Base-by-base conservation (phyloP, 306 rosid species). In the Quercus agrifolia region DNA sequence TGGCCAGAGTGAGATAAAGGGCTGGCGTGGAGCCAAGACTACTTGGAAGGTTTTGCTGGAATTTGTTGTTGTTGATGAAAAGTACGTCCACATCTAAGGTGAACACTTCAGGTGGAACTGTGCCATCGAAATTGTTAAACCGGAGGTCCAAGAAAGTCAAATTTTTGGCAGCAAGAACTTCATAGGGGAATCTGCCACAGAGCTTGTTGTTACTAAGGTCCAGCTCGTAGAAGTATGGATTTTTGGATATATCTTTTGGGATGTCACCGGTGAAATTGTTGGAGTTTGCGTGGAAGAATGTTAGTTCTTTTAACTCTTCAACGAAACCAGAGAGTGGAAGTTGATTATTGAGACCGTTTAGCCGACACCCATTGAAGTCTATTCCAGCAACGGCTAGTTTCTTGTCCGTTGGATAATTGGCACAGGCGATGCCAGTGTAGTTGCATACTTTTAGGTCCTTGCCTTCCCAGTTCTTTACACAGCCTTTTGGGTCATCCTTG, bases 191-290 rank as follows among this genome's bases (percentile, higher is more conserved):
- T 1, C 0, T 1, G 1, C 93, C 90, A 0, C 0, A 0, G 0
- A 87, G n/a, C 19, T 82, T 77, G 89, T 91, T 92, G 88, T 90
- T 94, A 66, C 97, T 94, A 8, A 94, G 85, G 67, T 94, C 98
- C 1, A 91, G 84, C 85, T 92, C 97, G 82, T 5, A 94, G 71
- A 94, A 88, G 79, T 2, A 93, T 0, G 10, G 2, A 33, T 56
- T 73, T 0, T 3, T 55, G n/a, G 1, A 0, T 70, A 76, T 78
- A 2, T 15, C 5, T 0, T 15, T 52, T 0, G 96, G 97, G 49
- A 89, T 10, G 0, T 1, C 0, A 2, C 81, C 83, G 4, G 85
- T 33, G 88, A 89, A 92, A 28, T 78, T 75, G 87, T 94, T 94
- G 78, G 97, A 92, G 80, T 94, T 94, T 0, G 89, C 91, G 20